Base-by-base conservation (phyloP, 2,329 filamentous ascomycete genomes). In the Monosporascus sp. region DNA sequence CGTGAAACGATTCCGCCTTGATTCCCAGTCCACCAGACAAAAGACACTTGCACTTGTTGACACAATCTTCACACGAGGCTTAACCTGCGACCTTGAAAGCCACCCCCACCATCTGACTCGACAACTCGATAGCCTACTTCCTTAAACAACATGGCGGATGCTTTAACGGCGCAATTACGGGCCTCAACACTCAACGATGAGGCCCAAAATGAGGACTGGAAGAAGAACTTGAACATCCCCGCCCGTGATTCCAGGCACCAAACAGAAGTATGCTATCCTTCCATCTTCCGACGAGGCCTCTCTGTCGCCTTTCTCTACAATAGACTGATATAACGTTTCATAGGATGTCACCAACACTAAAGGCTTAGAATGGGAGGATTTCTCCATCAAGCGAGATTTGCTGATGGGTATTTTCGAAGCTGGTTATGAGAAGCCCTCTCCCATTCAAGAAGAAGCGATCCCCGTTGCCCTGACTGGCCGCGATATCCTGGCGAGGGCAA, bases 401-500 rank as follows among this genome's bases (percentile, higher is more conserved):
- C 84, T 99, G 76, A 99, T 97, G 93, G 94, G 94, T 58, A 97
- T 99, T 62, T 99, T 97, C 72, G 94, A 99, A 77, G 94, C 94
- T 63, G 94, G 94, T 59, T 99, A 97, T 72, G 94, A 99, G 72
- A 97, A 96, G 76, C 94, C 94, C 17, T 99, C 94, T 53, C 94
- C 94, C 11, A 99, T 99, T 65, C 94, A 99, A 84, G 94, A 99
- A 86, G 94, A 97, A 77, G 91, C 94, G 52, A 97, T 99, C 67
- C 94, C 94, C 48, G 93, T 99, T 61, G 94, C 94, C 49, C 81
- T 99, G 53, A 96, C 93, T 48, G 94, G 94, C 53, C 85, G 93
- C 74, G 94, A 99, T 69, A 92, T 99, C 65, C 82, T 99, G 60
- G 94, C 94, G 55, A 85, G 94, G 73, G 94, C 94, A 61, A 99